A percentile compares a stretch with the other conserved stretches of the same genome.
These are phyloP conservation scores for Fusarium penzigii DNA, from an alignment of 2,329 filamentous ascomycete species.

Conservation along the genomic window DNA sequence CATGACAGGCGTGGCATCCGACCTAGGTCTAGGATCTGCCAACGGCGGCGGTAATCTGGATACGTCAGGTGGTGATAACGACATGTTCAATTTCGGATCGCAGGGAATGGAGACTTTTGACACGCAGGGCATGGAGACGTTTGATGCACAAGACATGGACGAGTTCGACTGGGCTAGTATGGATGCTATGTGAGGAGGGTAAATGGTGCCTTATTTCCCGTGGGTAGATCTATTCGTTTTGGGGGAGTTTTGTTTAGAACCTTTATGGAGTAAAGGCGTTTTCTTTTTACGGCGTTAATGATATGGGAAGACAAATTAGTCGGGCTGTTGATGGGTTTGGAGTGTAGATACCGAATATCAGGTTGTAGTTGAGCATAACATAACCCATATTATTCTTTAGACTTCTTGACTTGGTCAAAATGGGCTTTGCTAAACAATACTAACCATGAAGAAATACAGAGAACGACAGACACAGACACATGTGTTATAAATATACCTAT, in stretches of 20 bases:
- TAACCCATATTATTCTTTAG: no score
- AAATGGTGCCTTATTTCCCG: neutral
- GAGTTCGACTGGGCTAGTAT: neutral
- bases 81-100: conserved; percentile 42
- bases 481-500: neutral
- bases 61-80: conserved; percentile 35
- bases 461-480: no score
- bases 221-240: neutral
- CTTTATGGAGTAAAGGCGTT: no score
- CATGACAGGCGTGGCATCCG: conserved; percentile 48
- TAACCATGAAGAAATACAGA: no score
- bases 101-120: conserved; percentile 39
- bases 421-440: no score
- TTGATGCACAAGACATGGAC: conserved; percentile 13
- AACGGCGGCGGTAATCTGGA: conserved; percentile 35
- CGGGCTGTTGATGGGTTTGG: no score
- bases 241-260: no score
- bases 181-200: neutral
- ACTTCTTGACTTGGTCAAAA: no score
- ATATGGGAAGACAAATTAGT: no score
- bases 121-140: conserved; percentile 40
- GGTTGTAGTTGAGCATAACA: no score
- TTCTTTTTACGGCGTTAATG: no score
- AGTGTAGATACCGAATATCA: no score
- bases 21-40: conserved; percentile 44